These are phyloP conservation scores for Cytospora leucostoma DNA, from an alignment of 2,329 filamentous ascomycete species.

Conservation along the genomic window DNA sequence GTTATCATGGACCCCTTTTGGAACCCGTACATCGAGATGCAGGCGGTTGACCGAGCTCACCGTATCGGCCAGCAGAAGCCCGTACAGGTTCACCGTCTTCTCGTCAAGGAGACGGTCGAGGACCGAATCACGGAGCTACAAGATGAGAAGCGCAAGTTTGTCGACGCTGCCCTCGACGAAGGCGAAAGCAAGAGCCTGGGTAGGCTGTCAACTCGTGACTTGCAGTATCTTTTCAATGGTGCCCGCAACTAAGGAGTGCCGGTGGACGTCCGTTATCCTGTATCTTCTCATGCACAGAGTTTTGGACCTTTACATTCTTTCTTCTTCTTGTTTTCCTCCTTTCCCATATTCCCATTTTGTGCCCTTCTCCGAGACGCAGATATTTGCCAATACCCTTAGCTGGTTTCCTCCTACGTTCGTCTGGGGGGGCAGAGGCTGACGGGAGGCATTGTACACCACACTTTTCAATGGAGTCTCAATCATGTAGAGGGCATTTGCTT, in stretches of 20 bases:
- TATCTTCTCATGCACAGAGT: not conserved
- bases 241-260: not conserved
- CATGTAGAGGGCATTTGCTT: slow-evolving; percentile 5
- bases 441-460: not conserved
- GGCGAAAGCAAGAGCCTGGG: slow-evolving; percentile 66
- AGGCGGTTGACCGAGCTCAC: slow-evolving; percentile 87
- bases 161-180: slow-evolving; percentile 80
- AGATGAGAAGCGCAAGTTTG: slow-evolving; percentile 73
- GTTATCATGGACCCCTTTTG: slow-evolving; percentile 90
- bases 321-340: not conserved
- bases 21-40: slow-evolving; percentile 92
- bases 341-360: no score
- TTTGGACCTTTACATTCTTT: not conserved
- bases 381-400: not conserved
- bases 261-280: not conserved
- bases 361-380: not conserved
- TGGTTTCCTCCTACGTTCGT: not conserved
- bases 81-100: slow-evolving; percentile 78
- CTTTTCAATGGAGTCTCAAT: not conserved
- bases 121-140: slow-evolving; percentile 82
- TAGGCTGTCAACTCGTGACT: slow-evolving; percentile 65
- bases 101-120: slow-evolving; percentile 79
- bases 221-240: slow-evolving; percentile 65
- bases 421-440: not conserved
- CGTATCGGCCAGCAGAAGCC: slow-evolving; percentile 77